Evolutionary conservation across 345 rosid genomes (phyloP).

Genomic region (Salix udensis): DNA sequence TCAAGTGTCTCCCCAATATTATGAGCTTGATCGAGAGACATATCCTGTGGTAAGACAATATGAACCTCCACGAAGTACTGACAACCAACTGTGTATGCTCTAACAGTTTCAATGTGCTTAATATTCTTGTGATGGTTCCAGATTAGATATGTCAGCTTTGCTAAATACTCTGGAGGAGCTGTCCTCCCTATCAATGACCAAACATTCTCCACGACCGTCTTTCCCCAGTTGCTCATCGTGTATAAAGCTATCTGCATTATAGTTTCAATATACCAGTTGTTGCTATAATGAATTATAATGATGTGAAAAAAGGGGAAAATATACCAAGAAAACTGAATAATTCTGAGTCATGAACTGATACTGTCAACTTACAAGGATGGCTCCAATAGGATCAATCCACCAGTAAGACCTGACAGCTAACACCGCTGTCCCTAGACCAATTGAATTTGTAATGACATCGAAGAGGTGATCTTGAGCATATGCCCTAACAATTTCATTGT

Average conservation of each 20-base stretch:
- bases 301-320: background rate
- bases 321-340: background rate
- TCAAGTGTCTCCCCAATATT: slow-evolving; percentile 47
- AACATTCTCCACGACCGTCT: slow-evolving; percentile 50
- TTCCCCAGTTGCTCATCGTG: slow-evolving; percentile 45
- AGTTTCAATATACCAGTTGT: background rate
- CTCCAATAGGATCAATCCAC: slow-evolving; percentile 57
- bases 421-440: slow-evolving; percentile 48
- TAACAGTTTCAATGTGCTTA: slow-evolving; percentile 40
- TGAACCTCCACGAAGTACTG: slow-evolving; percentile 48
- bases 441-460: slow-evolving; percentile 51
- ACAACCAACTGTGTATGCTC: slow-evolving; percentile 43
- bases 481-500: slow-evolving; percentile 41
- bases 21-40: slow-evolving; percentile 38
- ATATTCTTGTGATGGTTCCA: slow-evolving; percentile 53
- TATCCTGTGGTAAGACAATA: slow-evolving; percentile 40
- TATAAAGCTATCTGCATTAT: slow-evolving; percentile 46
- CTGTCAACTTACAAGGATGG: slow-evolving; percentile 37
- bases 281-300: too few species aligned
- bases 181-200: slow-evolving; percentile 44
- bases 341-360: background rate
- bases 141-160: slow-evolving; percentile 44
- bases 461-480: slow-evolving; percentile 56
- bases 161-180: slow-evolving; percentile 46
- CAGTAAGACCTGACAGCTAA: slow-evolving; percentile 45